Base-by-base conservation (phyloP, 441 rosid genomes). In the Erodium texanum region DNA sequence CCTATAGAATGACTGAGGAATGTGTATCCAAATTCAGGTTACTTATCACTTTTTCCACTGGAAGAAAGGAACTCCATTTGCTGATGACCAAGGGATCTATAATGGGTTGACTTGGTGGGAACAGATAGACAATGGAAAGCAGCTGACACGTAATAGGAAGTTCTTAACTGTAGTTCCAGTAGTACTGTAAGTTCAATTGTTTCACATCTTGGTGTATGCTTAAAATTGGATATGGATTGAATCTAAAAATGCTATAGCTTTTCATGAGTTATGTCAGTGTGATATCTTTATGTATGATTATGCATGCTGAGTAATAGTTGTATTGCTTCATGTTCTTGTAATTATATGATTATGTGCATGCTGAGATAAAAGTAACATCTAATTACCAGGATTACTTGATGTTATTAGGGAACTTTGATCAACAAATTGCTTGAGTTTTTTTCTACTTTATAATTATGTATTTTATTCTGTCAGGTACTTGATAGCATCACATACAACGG, bases 31-130 rank as follows among this genome's bases (percentile, higher is more conserved):
- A 45, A 14, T 45, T 11, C 52, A 45, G 52, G 52, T 45, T 12
- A 45, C 52, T 45, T 45, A 45, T 45, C 52, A 45, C 52, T 45
- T 45, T 45, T 45, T 45, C 52, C 52, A 45, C 52, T 45, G 52
- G 52, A 45, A 45, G 52, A 45, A 45, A n/a, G 52, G 52, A 45
- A 45, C 52, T 45, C 52, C 52, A 45, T 45, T 45, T 45, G 12
- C 52, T 11, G 52, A 45, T 3, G 52, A 45, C 52, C 52, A 45
- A 45, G 52, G 52, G 52, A 45, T 45, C 52, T 45, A 45, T 45
- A 45, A 45, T 45, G 52, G 52, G 52, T 14, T 45, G 52, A 45
- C 52, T 45, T 45, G 52, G 52, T 45, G 52, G 52, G 52, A 45
- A 14, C 52, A 45, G 52, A 45, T 45, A 45, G 52, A 45, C 52